phyloP scores from a whole-genome alignment of 192 early-diverging fungal species.

The Gigaspora rosea region DNA sequence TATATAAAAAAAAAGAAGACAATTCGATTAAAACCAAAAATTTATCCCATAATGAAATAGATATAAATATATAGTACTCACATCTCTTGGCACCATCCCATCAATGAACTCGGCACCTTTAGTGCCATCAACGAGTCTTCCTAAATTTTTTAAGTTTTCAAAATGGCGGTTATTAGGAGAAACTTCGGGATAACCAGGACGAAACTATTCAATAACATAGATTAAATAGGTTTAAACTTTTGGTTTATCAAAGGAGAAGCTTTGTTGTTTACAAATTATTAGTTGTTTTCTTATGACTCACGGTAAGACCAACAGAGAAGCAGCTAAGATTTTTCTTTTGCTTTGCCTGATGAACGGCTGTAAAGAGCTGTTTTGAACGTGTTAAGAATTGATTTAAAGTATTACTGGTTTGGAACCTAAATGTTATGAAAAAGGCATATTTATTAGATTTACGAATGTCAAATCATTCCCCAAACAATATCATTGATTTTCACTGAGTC shows the following conservation, averaged over 20 bases:
- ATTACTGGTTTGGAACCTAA: constrained; percentile 21
- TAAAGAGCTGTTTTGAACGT: constrained; percentile 12
- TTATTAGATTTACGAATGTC: neutral
- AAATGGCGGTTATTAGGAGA: constrained; percentile 22
- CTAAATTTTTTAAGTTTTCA: neutral
- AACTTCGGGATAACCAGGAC: constrained; percentile 28
- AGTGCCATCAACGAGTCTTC: constrained; percentile 26
- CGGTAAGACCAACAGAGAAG: constrained; percentile 25
- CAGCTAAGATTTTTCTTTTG: constrained; percentile 20
- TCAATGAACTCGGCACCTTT: constrained; percentile 33
- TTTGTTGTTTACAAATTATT: too few relatives aligned
- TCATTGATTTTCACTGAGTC: too few relatives aligned
- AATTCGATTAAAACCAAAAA: neutral
- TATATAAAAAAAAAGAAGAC: neutral
- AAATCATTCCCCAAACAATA: too few relatives aligned
- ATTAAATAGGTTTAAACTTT: neutral
- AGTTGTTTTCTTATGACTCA: neutral
- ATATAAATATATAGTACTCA: neutral
- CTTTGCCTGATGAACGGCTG: constrained; percentile 20
- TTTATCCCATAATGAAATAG: neutral
- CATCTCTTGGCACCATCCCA: constrained; percentile 28
- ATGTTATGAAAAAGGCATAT: neutral
- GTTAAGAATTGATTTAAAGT: constrained; percentile 21
- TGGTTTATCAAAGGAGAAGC: neutral
- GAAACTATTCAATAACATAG: constrained; percentile 4